Conservation (phyloP, 805 yeast genomes). For the Candida patagonica region DNA sequence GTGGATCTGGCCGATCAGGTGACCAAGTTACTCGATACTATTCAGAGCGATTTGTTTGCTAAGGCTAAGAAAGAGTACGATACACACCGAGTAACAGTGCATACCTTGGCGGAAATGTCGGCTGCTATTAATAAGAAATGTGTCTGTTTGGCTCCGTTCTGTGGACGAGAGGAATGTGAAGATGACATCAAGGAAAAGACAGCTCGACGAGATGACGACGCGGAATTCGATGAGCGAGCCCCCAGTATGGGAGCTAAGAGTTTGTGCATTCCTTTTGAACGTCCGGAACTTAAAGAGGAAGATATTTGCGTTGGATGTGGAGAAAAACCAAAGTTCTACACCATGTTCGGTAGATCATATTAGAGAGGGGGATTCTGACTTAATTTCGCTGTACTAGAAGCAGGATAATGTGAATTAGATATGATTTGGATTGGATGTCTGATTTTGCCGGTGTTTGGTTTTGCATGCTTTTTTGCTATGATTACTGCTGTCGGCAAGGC, state of each 20-base stretch:
- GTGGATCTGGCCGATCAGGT: conserved; percentile 55
- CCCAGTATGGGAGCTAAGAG: conserved; percentile 99
- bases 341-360: conserved; percentile 96
- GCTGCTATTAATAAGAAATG: conserved; percentile 87
- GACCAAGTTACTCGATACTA: conserved; percentile 68
- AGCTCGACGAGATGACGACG: conserved; percentile 73
- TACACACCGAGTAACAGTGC: conserved; percentile 70
- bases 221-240: conserved; percentile 87
- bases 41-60: conserved; percentile 65
- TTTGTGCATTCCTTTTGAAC: conserved; percentile 90
- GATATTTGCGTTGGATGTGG: conserved; percentile 82
- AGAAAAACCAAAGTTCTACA: conserved; percentile 64
- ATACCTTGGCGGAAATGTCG: conserved; percentile 86
- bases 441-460: no score
- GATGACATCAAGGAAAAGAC: conserved; percentile 88
- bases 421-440: no score
- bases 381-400: no score
- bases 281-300: conserved; percentile 56
- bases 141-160: conserved; percentile 92
- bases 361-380: conserved; percentile 35
- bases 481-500: no score
- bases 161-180: conserved; percentile 91
- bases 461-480: no score
- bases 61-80: conserved; percentile 80
- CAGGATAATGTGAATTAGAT: no score